Evolutionary conservation across 108 stramenopile genomes (phyloP).

Genomic region (Poteriospumella lacustris): DNA sequence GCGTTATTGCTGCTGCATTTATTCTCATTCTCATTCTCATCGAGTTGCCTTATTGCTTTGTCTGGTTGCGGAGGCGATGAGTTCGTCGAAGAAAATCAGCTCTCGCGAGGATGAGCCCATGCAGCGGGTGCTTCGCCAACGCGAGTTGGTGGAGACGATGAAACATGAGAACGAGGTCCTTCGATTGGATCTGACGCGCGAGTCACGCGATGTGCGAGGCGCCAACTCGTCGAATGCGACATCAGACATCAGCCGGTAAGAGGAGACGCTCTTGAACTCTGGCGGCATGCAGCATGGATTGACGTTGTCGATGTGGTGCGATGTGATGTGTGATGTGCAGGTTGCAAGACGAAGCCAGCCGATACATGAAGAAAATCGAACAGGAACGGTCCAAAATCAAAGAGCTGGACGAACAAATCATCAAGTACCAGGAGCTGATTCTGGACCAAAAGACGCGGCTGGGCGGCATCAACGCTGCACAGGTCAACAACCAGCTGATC

Average conservation of each 20-base stretch:
- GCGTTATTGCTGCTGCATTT: no score
- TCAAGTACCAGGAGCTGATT: conserved; percentile 38
- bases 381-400: conserved; percentile 48
- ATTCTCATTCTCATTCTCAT: no score
- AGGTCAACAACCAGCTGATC: conserved; percentile 57
- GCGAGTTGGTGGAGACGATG: conserved; percentile 34
- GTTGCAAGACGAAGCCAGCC: conserved; percentile 54
- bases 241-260: neutral
- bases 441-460: conserved; percentile 53
- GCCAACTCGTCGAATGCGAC: conserved; percentile 23
- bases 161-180: conserved; percentile 40
- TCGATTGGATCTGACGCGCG: conserved; percentile 40
- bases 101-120: conserved; percentile 15
- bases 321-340: conserved; percentile 32
- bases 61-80: no score
- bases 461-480: conserved; percentile 56
- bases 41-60: no score
- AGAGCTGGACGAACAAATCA: conserved; percentile 48
- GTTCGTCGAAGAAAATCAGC: neutral
- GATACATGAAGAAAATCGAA: conserved; percentile 55
- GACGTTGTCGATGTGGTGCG: conserved; percentile 29
- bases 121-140: conserved; percentile 28
- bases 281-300: conserved; percentile 40
- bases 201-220: conserved; percentile 36
- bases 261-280: conserved; percentile 5